Evolutionary conservation across 1,139 yeast species (phyloP), one percentile per base, ranked within the genome.

Genomic region (Taphrina betulina): DNA sequence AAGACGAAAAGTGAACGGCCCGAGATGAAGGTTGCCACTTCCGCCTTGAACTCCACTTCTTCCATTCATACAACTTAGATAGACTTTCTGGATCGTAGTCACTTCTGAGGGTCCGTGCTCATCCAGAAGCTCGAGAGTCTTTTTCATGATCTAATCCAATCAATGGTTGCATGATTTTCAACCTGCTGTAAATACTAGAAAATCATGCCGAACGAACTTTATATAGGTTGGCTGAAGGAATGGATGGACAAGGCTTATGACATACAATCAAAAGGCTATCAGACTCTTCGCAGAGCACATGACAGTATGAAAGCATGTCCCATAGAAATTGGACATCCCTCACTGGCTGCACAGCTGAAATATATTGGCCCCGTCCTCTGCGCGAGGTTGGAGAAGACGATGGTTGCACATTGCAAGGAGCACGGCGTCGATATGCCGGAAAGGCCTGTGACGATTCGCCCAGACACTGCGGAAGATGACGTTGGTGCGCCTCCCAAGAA

Each of bases 281-380:
- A 56, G 14, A 53, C 58, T 5, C 53, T 57, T 23, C 28, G 17
- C 12, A 28, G 51, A 29, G 84, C 86, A 1, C 65, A 77, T 55
- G 77, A 72, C 34, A 73, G 77, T 31, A 65, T 84, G 37, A 67
- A 71, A 38, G 67, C 70, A 14, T 73, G 74, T 57, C 76, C 75
- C 0, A 68, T 69, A 3, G 69, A 72, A 20, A 75, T 82, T 16
- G 58, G 63, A 5, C 79, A 79, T 61, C 80, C 85, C 3, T 69
- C 73, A 34, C 75, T 82, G 37, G 71, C 85, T 51, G 67, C 69
- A 17, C 73, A 72, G 65, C 71, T 85, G 43, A 80, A 75, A 61
- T 79, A 68, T 58, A 73, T 85, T 28, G 94, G 94, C 0, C 82
- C 77, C n/a, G 79, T 80, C 59, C 79, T 84, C 8, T 79, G 82